Evolutionary conservation across 208 protist species (phyloP).

Genomic region (Phytomonas sp.): DNA sequence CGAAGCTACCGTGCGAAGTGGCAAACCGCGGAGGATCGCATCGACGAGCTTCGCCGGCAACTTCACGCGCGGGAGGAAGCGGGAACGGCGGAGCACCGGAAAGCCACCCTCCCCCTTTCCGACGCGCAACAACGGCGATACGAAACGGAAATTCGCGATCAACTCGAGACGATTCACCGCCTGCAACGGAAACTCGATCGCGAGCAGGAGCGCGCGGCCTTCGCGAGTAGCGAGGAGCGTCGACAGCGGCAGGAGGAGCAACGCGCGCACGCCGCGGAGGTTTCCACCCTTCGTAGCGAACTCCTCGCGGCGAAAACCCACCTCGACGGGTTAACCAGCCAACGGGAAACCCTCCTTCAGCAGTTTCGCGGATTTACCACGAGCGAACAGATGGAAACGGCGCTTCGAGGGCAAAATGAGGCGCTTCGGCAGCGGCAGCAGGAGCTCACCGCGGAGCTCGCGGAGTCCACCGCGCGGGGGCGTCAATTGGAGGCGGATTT

Average conservation of each 20-base stretch:
- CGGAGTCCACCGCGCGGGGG: slow-evolving; percentile 29
- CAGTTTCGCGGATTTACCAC: slow-evolving; percentile 29
- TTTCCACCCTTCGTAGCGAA: slow-evolving; percentile 34
- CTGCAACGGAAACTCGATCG: slow-evolving; percentile 52
- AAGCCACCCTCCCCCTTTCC: slow-evolving; percentile 9
- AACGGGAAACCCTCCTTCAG: slow-evolving; percentile 29
- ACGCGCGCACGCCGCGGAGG: slow-evolving; percentile 28
- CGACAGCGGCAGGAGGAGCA: slow-evolving; percentile 35
- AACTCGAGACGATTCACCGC: slow-evolving; percentile 35
- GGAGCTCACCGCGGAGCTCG: slow-evolving; percentile 45
- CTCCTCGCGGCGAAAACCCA: slow-evolving; percentile 23
- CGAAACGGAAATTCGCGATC: slow-evolving; percentile 28
- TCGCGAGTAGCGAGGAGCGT: slow-evolving; percentile 32
- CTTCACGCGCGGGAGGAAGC: not conserved
- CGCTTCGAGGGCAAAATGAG: slow-evolving; percentile 41
- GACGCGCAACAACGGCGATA: slow-evolving; percentile 17
- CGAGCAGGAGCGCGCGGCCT: slow-evolving; percentile 33
- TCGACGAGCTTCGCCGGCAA: slow-evolving; percentile 3
- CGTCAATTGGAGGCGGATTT: slow-evolving; percentile 27
- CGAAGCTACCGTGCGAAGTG: not conserved
- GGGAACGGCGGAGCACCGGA: not conserved
- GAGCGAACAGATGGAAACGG: slow-evolving; percentile 35
- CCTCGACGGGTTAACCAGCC: slow-evolving; percentile 17
- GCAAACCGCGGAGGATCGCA: not conserved
- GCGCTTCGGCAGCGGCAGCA: slow-evolving; percentile 45